These are phyloP conservation scores for Miscanthus lutarioriparius DNA, from an alignment of 176 grass and related monocot species.

Conservation along the genomic window DNA sequence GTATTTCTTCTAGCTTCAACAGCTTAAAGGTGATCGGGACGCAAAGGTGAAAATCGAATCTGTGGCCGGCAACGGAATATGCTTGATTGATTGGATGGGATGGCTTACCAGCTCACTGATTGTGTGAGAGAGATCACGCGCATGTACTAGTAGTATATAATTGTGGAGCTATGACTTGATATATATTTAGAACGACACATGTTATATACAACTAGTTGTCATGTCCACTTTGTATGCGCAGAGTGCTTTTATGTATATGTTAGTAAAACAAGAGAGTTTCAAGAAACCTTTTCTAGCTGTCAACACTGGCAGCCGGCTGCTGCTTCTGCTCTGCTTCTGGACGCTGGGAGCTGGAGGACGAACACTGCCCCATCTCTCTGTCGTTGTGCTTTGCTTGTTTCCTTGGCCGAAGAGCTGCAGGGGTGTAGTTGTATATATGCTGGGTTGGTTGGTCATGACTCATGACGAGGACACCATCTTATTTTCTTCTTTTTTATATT, in stretches of 20 bases:
- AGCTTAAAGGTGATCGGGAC: no score
- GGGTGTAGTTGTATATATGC: not conserved
- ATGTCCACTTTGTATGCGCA: no score
- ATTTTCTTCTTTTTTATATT: not conserved
- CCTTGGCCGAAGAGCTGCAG: not conserved
- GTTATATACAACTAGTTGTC: no score
- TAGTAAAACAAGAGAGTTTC: not conserved
- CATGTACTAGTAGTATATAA: no score
- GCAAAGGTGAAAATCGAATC: no score
- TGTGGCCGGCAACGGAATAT: no score
- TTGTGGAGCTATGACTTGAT: no score
- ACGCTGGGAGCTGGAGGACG: not conserved
- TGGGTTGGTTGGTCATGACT: not conserved
- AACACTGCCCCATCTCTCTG: conserved; percentile 16
- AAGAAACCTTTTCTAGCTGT: not conserved
- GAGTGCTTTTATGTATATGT: not conserved
- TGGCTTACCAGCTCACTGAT: no score
- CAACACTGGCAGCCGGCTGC: not conserved
- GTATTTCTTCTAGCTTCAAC: no score
- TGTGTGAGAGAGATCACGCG: no score
- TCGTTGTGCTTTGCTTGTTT: not conserved
- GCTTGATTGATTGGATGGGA: no score
- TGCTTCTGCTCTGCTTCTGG: not conserved
- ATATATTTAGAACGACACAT: no score
- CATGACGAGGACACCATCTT: not conserved